Evolutionary conservation across 805 yeast species (phyloP).

Genomic region (Wickerhamomyces ciferrii): DNA sequence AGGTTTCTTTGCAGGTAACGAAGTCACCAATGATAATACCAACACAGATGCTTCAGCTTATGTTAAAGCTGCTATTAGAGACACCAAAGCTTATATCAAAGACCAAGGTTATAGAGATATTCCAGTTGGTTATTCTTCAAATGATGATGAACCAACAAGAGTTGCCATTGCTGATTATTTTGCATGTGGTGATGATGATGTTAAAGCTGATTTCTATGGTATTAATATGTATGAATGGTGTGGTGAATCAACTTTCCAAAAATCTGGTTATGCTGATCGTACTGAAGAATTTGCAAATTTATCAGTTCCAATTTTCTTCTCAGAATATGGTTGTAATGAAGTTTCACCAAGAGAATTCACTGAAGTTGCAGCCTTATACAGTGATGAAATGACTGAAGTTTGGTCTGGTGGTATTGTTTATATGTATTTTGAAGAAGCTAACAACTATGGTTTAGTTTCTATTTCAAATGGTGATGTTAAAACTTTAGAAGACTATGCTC

Average conservation of each 20-base stretch:
- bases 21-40: slow-evolving; percentile 62
- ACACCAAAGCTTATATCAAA: slow-evolving; percentile 62
- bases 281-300: slow-evolving; percentile 60
- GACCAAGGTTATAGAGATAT: slow-evolving; percentile 57
- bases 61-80: slow-evolving; percentile 82
- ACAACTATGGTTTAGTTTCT: slow-evolving; percentile 70
- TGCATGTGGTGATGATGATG: slow-evolving; percentile 64
- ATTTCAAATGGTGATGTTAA: slow-evolving; percentile 40
- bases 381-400: slow-evolving; percentile 67
- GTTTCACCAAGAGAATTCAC: slow-evolving; percentile 67
- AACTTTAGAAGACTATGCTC: slow-evolving; percentile 58
- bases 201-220: slow-evolving; percentile 77
- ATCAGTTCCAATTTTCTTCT: slow-evolving; percentile 71
- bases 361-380: slow-evolving; percentile 63
- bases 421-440: slow-evolving; percentile 76
- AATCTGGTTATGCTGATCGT: slow-evolving; percentile 63
- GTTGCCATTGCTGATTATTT: slow-evolving; percentile 68
- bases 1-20: slow-evolving; percentile 86
- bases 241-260: slow-evolving; percentile 51
- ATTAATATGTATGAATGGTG: slow-evolving; percentile 91
- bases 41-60: slow-evolving; percentile 76
- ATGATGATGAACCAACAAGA: slow-evolving; percentile 67
- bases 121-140: slow-evolving; percentile 81
- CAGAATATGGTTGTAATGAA: slow-evolving; percentile 78
- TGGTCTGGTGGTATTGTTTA: slow-evolving; percentile 92